Conservation (phyloP, 352 stramenopile species). For the Pythium guiyangense region DNA sequence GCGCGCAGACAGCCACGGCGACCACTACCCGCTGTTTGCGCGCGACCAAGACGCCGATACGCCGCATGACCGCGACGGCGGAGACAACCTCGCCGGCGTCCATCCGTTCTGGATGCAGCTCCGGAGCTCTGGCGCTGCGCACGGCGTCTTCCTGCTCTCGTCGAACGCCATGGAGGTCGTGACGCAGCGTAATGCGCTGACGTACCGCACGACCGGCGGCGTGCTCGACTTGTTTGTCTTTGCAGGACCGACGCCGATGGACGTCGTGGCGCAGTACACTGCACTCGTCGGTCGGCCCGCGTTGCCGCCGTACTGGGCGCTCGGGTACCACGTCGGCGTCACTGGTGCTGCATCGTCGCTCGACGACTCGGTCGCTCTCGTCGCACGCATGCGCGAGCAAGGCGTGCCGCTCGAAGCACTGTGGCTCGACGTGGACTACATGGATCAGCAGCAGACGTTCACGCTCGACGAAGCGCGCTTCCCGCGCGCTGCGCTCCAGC, state of each 20-base stretch:
- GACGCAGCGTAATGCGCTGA: constrained; percentile 52
- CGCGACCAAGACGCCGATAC: constrained; percentile 19
- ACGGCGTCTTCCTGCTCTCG: constrained; percentile 77
- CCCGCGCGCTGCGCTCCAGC: constrained; percentile 24
- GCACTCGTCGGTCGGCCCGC: constrained; percentile 61
- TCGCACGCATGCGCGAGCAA: constrained; percentile 25
- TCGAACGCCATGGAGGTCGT: constrained; percentile 88
- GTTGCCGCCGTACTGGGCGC: constrained; percentile 81
- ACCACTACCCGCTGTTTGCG: constrained; percentile 73
- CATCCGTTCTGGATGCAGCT: constrained; percentile 79
- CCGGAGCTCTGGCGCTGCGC: constrained; percentile 31
- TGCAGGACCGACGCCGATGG: constrained; percentile 37
- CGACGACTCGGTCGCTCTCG: constrained; percentile 27
- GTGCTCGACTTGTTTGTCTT: constrained; percentile 84
- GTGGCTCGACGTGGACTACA: constrained; percentile 74
- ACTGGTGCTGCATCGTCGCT: constrained; percentile 31
- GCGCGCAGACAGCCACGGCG: constrained; percentile 33
- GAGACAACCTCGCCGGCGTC: constrained; percentile 76
- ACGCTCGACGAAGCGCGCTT: constrained; percentile 63
- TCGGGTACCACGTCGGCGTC: constrained; percentile 80
- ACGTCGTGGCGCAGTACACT: constrained; percentile 77
- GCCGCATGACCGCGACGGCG: constrained; percentile 26
- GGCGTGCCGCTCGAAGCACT: constrained; percentile 74
- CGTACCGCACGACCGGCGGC: constrained; percentile 74
- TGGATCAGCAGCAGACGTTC: constrained; percentile 45